Conservation (phyloP, 2,329 filamentous ascomycete species). For the Penicillium brevicompactum region DNA sequence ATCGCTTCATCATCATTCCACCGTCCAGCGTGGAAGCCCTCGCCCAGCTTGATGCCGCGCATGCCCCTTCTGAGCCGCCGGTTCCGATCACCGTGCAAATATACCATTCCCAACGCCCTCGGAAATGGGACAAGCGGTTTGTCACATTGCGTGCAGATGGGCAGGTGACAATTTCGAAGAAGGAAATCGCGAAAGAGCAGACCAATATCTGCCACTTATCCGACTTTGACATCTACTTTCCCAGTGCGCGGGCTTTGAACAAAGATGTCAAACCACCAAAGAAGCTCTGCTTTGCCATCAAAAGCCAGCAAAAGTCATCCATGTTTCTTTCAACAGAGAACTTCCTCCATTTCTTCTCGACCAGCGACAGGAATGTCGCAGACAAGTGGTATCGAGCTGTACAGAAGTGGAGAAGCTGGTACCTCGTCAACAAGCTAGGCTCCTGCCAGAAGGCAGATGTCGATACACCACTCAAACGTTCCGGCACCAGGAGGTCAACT, state of each 20-base stretch:
- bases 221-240: slow-evolving; percentile 88
- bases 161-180: slow-evolving; percentile 72
- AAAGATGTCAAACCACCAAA: slow-evolving; percentile 81
- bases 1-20: slow-evolving; percentile 69
- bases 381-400: slow-evolving; percentile 70
- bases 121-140: slow-evolving; percentile 86
- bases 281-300: slow-evolving; percentile 81
- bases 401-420: slow-evolving; percentile 89
- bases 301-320: slow-evolving; percentile 85
- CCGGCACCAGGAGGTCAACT: slow-evolving; percentile 24
- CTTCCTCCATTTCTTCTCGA: slow-evolving; percentile 90
- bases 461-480: slow-evolving; percentile 26
- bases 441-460: slow-evolving; percentile 48
- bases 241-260: slow-evolving; percentile 67
- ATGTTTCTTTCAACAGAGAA: slow-evolving; percentile 82
- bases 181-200: slow-evolving; percentile 67
- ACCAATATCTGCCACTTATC: slow-evolving; percentile 78
- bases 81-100: slow-evolving; percentile 69
- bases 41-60: slow-evolving; percentile 60
- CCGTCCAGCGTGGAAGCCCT: slow-evolving; percentile 54
- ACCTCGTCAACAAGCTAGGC: slow-evolving; percentile 73
- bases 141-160: slow-evolving; percentile 73
- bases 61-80: slow-evolving; percentile 66
- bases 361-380: slow-evolving; percentile 69
- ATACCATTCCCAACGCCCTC: slow-evolving; percentile 77